Percentiles rank a stretch among this genome's conserved stretches.
These are phyloP conservation scores for Solanum clarkiae DNA, from an alignment of 257 asterid genomes.

Conservation along the genomic window DNA sequence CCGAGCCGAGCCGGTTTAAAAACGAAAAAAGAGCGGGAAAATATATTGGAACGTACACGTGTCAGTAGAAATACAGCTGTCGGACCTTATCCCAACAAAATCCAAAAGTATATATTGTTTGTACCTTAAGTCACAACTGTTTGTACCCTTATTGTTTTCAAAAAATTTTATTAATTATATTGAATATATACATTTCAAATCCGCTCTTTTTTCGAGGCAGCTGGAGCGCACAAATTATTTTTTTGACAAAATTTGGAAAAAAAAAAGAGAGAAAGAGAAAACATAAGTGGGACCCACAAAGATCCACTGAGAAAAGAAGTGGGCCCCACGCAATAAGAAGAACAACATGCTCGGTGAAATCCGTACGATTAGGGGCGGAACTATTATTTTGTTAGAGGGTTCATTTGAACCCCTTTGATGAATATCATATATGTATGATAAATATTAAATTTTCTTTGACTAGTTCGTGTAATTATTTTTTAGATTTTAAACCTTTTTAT, in stretches of 20 bases:
- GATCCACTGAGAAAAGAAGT: not conserved
- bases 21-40: not conserved
- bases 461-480: too few species aligned
- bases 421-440: too few species aligned
- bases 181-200: constrained; percentile 27
- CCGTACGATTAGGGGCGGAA: too few species aligned
- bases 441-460: too few species aligned
- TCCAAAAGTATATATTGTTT: not conserved
- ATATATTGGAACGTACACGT: not conserved
- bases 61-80: constrained; percentile 15
- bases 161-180: constrained; percentile 5
- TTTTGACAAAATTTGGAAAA: not conserved
- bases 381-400: too few species aligned
- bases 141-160: not conserved
- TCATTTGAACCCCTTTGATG: too few species aligned
- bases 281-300: not conserved
- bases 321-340: not conserved
- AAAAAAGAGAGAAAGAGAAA: not conserved
- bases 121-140: not conserved
- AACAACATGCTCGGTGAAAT: too few species aligned
- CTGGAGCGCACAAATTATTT: constrained; percentile 29
- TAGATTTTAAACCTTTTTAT: too few species aligned
- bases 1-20: not conserved
- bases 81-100: constrained; percentile 23
- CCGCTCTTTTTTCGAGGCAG: constrained; percentile 33